Evolutionary conservation across 768 basidiomycete genomes (phyloP), one percentile per base, ranked within the genome.

Genomic region (Tylopilus sp.): DNA sequence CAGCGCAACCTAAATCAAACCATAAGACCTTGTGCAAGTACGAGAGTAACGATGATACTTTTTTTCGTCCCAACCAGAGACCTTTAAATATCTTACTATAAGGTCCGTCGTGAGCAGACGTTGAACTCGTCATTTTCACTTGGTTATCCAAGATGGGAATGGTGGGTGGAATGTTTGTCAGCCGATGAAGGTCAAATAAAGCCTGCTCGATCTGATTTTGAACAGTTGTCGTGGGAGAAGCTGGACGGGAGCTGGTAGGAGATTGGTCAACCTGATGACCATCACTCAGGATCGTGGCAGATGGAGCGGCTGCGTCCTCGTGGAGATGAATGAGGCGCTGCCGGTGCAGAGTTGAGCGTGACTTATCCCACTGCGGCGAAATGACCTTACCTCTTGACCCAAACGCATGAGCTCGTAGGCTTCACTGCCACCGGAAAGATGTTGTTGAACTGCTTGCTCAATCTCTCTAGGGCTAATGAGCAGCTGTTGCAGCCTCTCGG

Each of bases 61-160:
- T 81, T 58, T 79, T 74, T 56, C 73, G 73, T n/a, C 72, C 76
- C 14, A 84, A 61, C 83, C 83, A 84, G 28, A 59, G 68, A 17
- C 83, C 84, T 51, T 74, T 62, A 69, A 73, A 84, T 36, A 85
- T 74, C 48, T 82, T 77, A 60, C 80, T 82, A 54, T 80, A 80
- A 21, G 72, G 72, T 25, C 84, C 82, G 41, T 78, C 78, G 16
- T 77, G 77, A 37, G 78, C 62, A 8, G 81, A 63, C n/a, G 70
- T 48, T 12, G 71, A 61, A 0, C 48, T 49, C 4, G 41, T n/a
- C 50, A 71, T 76, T 43, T 60, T 70, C 3, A 84, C 72, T 63
- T 85, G 83, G 25, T 78, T 78, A 34, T 83, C 71, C 37, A 85
- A 61, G n/a, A 74, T 60, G 43, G 78, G 81, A 30, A 83, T 72